Conservation (phyloP, 176 grass and related monocot species). For the Avena eriantha region DNA sequence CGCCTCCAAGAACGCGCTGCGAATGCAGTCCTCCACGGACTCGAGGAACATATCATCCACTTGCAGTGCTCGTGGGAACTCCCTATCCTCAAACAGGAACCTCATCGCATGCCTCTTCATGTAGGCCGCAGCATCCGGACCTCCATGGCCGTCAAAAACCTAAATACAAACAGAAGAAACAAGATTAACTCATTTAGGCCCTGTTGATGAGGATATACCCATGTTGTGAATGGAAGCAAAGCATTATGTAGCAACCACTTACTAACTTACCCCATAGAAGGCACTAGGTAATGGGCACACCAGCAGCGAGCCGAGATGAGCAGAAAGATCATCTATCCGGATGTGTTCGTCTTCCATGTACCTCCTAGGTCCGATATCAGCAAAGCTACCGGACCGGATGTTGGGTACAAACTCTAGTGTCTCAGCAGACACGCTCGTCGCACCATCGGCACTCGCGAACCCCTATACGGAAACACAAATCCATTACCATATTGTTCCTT, state of each 20-base stretch:
- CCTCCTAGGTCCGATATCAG: conserved; percentile 78
- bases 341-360: conserved; percentile 99
- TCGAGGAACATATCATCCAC: conserved; percentile 54
- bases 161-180: conserved; percentile 33
- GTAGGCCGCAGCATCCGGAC: conserved; percentile 81
- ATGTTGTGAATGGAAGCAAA: neutral
- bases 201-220: neutral
- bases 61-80: conserved; percentile 72
- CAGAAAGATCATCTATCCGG: conserved; percentile 84
- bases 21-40: conserved; percentile 63
- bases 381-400: conserved; percentile 83
- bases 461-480: conserved; percentile 32
- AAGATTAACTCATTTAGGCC: neutral
- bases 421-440: conserved; percentile 37
- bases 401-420: conserved; percentile 63
- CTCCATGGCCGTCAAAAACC: conserved; percentile 98
- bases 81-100: conserved; percentile 77
- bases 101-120: conserved; percentile 87
- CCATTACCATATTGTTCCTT: neutral
- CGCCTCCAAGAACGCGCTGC: conserved; percentile 66
- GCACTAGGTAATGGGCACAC: conserved; percentile 80
- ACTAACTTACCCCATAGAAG: conserved; percentile 85
- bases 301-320: conserved; percentile 70
- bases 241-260: neutral
- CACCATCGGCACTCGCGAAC: conserved; percentile 41